Percentiles rank a stretch among this genome's conserved stretches.
Conservation (phyloP, 2,329 filamentous ascomycete genomes). For the Aspergillus thermomutatus region DNA sequence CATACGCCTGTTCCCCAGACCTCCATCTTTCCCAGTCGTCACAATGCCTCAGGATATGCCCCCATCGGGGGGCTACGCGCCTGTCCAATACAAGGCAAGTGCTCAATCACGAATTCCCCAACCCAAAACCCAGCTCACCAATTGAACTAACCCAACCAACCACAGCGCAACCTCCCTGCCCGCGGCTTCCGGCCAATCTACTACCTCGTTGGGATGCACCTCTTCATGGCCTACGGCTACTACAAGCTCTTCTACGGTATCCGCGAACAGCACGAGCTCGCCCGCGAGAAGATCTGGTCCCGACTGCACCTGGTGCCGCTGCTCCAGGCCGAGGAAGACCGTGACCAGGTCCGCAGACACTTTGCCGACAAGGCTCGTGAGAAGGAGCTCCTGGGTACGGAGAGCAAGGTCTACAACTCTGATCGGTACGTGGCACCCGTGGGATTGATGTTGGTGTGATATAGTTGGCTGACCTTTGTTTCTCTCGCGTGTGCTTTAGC, state of each 20-base stretch:
- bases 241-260: slow-evolving; percentile 80
- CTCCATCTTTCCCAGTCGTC: slow-evolving; percentile 17
- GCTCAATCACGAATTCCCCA: slow-evolving; percentile 3
- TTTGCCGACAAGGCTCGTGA: slow-evolving; percentile 84
- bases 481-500: slow-evolving; percentile 40
- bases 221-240: slow-evolving; percentile 85
- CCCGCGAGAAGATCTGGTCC: slow-evolving; percentile 96
- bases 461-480: slow-evolving; percentile 4
- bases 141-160: slow-evolving; percentile 7
- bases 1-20: background rate
- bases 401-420: slow-evolving; percentile 80
- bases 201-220: slow-evolving; percentile 72
- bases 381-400: slow-evolving; percentile 81
- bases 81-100: slow-evolving; percentile 93
- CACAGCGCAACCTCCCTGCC: slow-evolving; percentile 83
- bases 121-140: slow-evolving; percentile 1
- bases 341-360: slow-evolving; percentile 85
- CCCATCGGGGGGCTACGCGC: slow-evolving; percentile 87
- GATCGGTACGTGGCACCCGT: slow-evolving; percentile 64
- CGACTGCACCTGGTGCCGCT: slow-evolving; percentile 92
- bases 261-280: slow-evolving; percentile 88
- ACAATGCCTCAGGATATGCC: slow-evolving; percentile 98
- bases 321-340: slow-evolving; percentile 93
- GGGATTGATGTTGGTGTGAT: background rate
- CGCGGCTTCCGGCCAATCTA: slow-evolving; percentile 82